A percentile compares a stretch with the other conserved stretches of the same genome.
phyloP scores from a whole-genome alignment of 768 basidiomycete species.

The Kwoniella europaea region DNA sequence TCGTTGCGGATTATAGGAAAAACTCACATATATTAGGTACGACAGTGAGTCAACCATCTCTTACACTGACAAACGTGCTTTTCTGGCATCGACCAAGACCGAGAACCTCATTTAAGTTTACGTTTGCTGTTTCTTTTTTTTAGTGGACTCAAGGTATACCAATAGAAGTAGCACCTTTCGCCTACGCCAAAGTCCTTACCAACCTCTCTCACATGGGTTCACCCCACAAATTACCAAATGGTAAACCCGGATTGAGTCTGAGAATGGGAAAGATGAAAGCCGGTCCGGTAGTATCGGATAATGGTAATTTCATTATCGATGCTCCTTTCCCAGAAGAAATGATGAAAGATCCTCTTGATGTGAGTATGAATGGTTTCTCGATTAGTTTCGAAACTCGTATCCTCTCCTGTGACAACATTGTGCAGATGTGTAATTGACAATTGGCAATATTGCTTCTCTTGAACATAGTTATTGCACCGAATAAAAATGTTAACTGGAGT shows the following conservation, averaged over 20 bases:
- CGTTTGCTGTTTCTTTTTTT: neutral
- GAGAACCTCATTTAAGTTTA: neutral
- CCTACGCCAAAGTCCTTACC: conserved; percentile 83
- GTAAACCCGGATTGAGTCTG: conserved; percentile 66
- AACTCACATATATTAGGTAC: conserved; percentile 81
- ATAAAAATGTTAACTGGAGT: conserved; percentile 97
- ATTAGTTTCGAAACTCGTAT: no score
- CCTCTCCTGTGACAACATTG: no score
- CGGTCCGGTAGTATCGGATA: conserved; percentile 95
- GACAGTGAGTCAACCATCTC: conserved; percentile 65
- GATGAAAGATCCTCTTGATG: conserved; percentile 71
- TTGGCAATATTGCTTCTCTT: no score
- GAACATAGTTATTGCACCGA: conserved; percentile 68
- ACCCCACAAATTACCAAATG: conserved; percentile 38
- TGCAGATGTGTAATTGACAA: no score
- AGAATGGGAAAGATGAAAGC: conserved; percentile 89
- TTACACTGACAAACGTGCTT: no score
- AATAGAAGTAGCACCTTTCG: conserved; percentile 95
- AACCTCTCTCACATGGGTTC: conserved; percentile 64
- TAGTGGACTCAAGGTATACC: conserved; percentile 89
- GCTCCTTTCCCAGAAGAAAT: conserved; percentile 78
- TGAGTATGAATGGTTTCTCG: conserved; percentile 55
- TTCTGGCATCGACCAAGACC: no score
- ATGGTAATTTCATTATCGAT: conserved; percentile 97
- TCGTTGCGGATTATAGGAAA: conserved; percentile 96